Evolutionary conservation across 2,329 filamentous ascomycete genomes (phyloP), one percentile per base, ranked within the genome.

Genomic region (Arthrobotrys entomopaga): DNA sequence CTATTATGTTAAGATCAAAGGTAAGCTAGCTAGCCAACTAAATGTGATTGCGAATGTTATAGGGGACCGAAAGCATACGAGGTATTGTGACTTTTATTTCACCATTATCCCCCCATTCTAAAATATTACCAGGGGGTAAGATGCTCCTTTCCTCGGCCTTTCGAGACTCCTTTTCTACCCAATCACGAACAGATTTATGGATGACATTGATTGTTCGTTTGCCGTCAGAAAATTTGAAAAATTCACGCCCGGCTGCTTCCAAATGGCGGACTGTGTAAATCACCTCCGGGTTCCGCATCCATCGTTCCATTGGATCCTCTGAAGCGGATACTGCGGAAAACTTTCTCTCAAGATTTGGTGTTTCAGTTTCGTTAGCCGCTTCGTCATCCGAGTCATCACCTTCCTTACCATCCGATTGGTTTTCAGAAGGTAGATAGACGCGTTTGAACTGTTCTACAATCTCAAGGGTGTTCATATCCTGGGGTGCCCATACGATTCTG

Each of bases 401-500:
- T 24, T 58, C 43, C 4, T 38, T 50, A 1, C 5, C 20, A 1
- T 59, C 42, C 1, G 6, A 5, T 8, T 7, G n/a, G 58, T 48
- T 40, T 42, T 34, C 24, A 16, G 40, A 4, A 15, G 43, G 42
- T 5, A 65, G 13, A 26, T 65, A 72, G n/a, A 34, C 29, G 7
- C 24, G 20, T 42, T 72, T 72, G 24, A 72, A 72, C n/a, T 72
- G 49, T 38, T 72, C 67, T 6, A 72, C 46, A 20, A 72, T 72
- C 38, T 65, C 59, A 40, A 72, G 26, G 0, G 67, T 72, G 16
- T 59, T 57, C 59, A 65, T 72, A 8, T 59, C 67, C 11, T 42
- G n/a, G 15, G 60, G 52, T 13, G 53, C 60, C 42, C 52, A 65
- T n/a, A 50, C 53, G 8, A 72, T 48, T 10, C 67, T 52, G 19